Evolutionary conservation across 768 basidiomycete genomes (phyloP), one percentile per base, ranked within the genome.

Genomic region (Boletus rex-veris): DNA sequence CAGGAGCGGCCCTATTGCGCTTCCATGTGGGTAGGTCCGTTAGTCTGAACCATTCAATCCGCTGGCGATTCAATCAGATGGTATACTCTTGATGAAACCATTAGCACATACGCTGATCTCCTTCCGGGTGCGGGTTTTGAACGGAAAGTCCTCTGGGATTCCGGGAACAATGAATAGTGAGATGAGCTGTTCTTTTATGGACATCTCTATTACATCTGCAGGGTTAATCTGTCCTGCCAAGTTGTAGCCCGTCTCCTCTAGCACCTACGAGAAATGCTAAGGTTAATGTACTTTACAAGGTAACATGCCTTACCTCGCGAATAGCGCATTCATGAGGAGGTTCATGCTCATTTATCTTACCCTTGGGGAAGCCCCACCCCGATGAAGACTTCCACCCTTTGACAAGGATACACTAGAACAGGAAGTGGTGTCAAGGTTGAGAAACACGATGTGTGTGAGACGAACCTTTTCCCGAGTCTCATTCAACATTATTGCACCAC

Each of bases 311-410:
- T 57, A 95, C 96, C 76, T 99, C 97, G 70, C 97, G 85, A 50
- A 90, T 79, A 3, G 96, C 97, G 71, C 97, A 99, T 50, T 79
- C 80, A 45, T 81, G 79, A 52, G 86, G 81, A 8, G 87, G 83
- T 68, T 99, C 97, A 55, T 89, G 82, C 68, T 95, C 87, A 64
- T 99, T 99, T 70, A 98, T 98, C 74, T 99, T 99, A n/a, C 97
- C 97, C 68, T 96, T 91, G 7, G 97, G 97, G 71, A 98, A 99
- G n/a, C 92, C 89, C 97, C 97, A 99, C 7, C 93, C 92, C 3
- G 97, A 90, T 18, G 88, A 90, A 35, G 92, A 84, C 71, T 97
- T 98, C 92, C 92, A 98, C 7, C 97, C 97, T 72, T 97, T 94
- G 54, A 99, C 97, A 55, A 99, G 81, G n/a, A 99, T 79, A 65